Evolutionary conservation across 2,329 filamentous ascomycete species (phyloP).

Genomic region (Aspergillus sp.): DNA sequence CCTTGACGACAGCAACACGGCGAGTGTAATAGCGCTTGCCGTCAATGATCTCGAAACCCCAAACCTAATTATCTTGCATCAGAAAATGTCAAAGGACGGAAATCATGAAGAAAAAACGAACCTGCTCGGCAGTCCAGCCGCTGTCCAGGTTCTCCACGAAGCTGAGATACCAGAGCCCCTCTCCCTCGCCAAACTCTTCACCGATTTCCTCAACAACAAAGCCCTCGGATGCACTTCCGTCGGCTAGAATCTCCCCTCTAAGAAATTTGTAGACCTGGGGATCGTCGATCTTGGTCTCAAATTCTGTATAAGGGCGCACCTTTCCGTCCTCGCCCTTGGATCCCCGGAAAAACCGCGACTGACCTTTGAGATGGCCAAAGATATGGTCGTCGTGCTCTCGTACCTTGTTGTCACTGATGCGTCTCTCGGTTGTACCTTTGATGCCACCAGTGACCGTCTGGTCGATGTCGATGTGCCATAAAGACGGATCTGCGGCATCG

Average conservation of each 20-base stretch:
- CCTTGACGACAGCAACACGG: slow-evolving; percentile 44
- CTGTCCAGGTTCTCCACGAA: slow-evolving; percentile 51
- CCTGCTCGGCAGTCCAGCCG: slow-evolving; percentile 59
- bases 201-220: slow-evolving; percentile 60
- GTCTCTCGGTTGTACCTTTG: slow-evolving; percentile 63
- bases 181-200: slow-evolving; percentile 44
- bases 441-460: slow-evolving; percentile 72
- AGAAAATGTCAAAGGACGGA: not conserved
- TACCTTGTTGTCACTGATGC: slow-evolving; percentile 58
- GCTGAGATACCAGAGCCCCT: slow-evolving; percentile 51
- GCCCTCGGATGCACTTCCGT: slow-evolving; percentile 58
- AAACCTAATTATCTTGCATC: slow-evolving; percentile 34
- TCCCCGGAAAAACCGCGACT: slow-evolving; percentile 53
- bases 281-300: slow-evolving; percentile 45
- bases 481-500: slow-evolving; percentile 41
- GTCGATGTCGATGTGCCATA: slow-evolving; percentile 68
- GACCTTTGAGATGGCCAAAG: slow-evolving; percentile 71
- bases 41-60: slow-evolving; percentile 49
- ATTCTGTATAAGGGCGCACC: slow-evolving; percentile 36
- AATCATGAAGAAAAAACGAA: slow-evolving; percentile 24
- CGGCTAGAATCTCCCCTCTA: slow-evolving; percentile 46
- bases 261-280: slow-evolving; percentile 41
- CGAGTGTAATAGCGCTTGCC: slow-evolving; percentile 46
- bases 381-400: slow-evolving; percentile 75
- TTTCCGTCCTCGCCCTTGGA: slow-evolving; percentile 40